Base-by-base conservation (phyloP, 441 rosid species). In the Erysimum pusillum region DNA sequence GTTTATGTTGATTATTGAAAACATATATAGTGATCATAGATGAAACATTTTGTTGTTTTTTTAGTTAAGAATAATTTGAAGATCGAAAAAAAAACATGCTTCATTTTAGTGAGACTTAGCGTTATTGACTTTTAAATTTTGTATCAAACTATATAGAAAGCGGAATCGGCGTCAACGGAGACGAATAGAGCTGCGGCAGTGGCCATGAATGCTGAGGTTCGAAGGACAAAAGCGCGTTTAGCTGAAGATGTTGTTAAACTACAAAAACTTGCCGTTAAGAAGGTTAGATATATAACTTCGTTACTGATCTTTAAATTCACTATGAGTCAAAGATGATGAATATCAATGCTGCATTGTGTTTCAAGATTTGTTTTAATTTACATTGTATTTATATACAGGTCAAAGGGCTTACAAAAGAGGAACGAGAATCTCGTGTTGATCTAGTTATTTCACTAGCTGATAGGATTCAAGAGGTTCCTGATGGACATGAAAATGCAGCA, bases 201-300 rank as follows among this genome's bases (percentile, higher is more conserved):
- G 9, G 92, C 91, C 4, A 61, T 85, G 86, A 87, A 81, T 49
- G 92, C 92, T 18, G 92, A 90, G 86, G 76, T 88, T 81, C 87
- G 92, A 72, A 81, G 89, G 38, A 76, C 86, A 15, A 90, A 87
- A 73, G 88, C 88, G 10, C 81, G 88, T 22, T 71, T 87, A 63
- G 79, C 78, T 68, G 91, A 87, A 63, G 90, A 88, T 69, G 74
- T 83, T 63, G 88, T 87, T 41, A 88, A 86, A 78, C 84, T 90
- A 12, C 83, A 82, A 60, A 90, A 87, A 74, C 79, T 88, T 38
- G 87, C 87, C 13, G 76, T 75, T 41, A 87, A 83, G 69, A 87
- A 87, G 91, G 95, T 88, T 31, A n/a, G n/a, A n/a, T 20, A 35
- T 35, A 35, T 35, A 38, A 28, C 14, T 20, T 11, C 42, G 6